These are phyloP conservation scores for Medicago lupulina DNA, from an alignment of 306 rosid genomes.

Conservation along the genomic window DNA sequence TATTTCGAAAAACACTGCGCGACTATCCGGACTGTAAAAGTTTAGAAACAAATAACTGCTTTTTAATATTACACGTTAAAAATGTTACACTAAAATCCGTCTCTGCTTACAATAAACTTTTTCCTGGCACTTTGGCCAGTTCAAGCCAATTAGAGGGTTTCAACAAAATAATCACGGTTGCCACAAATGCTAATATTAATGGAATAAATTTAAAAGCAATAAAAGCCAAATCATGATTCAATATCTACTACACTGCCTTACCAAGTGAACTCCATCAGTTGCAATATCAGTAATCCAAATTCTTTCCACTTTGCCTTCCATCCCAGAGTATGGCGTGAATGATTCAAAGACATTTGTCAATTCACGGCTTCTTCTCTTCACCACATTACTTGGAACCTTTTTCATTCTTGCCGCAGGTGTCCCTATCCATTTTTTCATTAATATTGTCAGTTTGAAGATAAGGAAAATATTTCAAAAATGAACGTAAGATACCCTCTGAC, in stretches of 20 bases:
- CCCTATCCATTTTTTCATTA: slow-evolving; percentile 56
- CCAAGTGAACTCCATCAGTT: slow-evolving; percentile 90
- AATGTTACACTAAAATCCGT: neutral
- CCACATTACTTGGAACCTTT: slow-evolving; percentile 86
- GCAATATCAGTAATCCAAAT: slow-evolving; percentile 97
- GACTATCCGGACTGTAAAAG: neutral
- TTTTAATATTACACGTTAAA: slow-evolving; percentile 11
- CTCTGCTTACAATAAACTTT: neutral
- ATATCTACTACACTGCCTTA: slow-evolving; percentile 47
- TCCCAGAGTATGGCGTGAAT: slow-evolving; percentile 82
- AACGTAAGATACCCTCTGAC: slow-evolving; percentile 3
- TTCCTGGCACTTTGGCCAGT: slow-evolving; percentile 14
- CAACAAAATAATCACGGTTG: slow-evolving; percentile 20
- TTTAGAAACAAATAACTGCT: slow-evolving; percentile 17
- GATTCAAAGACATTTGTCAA: slow-evolving; percentile 89
- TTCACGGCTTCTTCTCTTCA: slow-evolving; percentile 95
- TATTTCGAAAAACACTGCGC: neutral
- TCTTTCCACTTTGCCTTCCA: slow-evolving; percentile 92
- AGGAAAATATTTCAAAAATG: slow-evolving; percentile 33
- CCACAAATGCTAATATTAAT: slow-evolving; percentile 31
- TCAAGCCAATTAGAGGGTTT: slow-evolving; percentile 23
- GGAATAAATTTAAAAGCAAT: slow-evolving; percentile 15
- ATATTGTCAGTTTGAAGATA: slow-evolving; percentile 1
- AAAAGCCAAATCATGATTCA: slow-evolving; percentile 12
- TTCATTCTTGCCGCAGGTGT: slow-evolving; percentile 99